These are phyloP conservation scores for Alternaria infectoria DNA, from an alignment of 2,329 filamentous ascomycete genomes.

Conservation along the genomic window DNA sequence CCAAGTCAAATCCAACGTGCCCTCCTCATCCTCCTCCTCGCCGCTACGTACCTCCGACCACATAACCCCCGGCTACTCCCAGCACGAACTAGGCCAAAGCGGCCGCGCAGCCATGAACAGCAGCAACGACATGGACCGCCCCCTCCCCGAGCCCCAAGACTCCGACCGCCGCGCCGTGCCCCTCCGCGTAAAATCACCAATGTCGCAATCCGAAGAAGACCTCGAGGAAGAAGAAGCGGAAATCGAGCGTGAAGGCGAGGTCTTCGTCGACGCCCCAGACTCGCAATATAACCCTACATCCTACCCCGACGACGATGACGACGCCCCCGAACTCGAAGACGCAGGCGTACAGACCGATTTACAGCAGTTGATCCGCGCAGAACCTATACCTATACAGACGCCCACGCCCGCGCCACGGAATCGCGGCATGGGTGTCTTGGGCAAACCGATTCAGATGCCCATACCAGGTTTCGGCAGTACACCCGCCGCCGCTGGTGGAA, in stretches of 20 bases:
- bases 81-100: constrained; percentile 51
- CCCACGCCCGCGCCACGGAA: constrained; percentile 27
- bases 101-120: constrained; percentile 38
- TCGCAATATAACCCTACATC: constrained; percentile 47
- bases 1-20: constrained; percentile 85
- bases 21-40: constrained; percentile 63
- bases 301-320: constrained; percentile 10
- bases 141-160: neutral
- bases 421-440: constrained; percentile 16
- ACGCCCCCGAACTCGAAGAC: constrained; percentile 34
- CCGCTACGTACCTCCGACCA: constrained; percentile 47
- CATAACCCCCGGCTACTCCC: constrained; percentile 34
- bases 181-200: constrained; percentile 74
- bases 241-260: constrained; percentile 41
- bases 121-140: constrained; percentile 14
- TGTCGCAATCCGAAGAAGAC: constrained; percentile 74
- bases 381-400: constrained; percentile 16
- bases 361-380: constrained; percentile 18
- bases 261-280: constrained; percentile 58
- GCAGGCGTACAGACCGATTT: constrained; percentile 18
- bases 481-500: constrained; percentile 1
- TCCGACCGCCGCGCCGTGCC: constrained; percentile 9
- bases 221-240: constrained; percentile 47
- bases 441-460: constrained; percentile 31
- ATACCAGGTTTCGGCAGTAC: constrained; percentile 19